Evolutionary conservation across 352 stramenopile genomes (phyloP).

Genomic region (Phytophthora multivora): DNA sequence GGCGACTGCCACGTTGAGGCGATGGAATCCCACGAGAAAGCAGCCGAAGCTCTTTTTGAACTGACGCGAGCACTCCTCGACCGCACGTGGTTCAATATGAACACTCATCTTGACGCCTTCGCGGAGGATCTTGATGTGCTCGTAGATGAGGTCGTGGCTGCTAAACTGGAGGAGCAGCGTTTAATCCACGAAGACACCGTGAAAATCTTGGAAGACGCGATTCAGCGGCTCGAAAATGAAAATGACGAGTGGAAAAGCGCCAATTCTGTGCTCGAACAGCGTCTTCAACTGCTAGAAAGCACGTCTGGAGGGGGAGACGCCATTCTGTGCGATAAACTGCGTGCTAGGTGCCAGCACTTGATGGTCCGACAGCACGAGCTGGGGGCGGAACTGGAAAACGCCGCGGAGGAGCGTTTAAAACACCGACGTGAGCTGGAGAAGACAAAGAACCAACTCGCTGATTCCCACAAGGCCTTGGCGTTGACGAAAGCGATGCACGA

Average conservation of each 20-base stretch:
- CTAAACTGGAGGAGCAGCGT: conserved; percentile 47
- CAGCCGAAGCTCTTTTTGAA: conserved; percentile 42
- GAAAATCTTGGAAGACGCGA: conserved; percentile 39
- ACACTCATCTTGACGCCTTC: conserved; percentile 42
- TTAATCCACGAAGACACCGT: conserved; percentile 29
- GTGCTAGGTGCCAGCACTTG: conserved; percentile 34
- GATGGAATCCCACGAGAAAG: conserved; percentile 63
- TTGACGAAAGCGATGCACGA: conserved; percentile 73
- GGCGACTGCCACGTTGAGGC: conserved; percentile 55
- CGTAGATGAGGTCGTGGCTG: conserved; percentile 38
- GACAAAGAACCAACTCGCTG: conserved; percentile 40
- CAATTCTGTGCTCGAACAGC: conserved; percentile 31
- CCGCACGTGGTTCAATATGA: conserved; percentile 19
- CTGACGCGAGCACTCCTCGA: conserved; percentile 31
- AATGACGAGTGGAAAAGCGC: conserved; percentile 18
- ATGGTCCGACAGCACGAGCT: conserved; percentile 28
- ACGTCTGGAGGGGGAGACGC: conserved; percentile 47
- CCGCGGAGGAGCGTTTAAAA: conserved; percentile 40
- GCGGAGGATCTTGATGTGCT: conserved; percentile 25
- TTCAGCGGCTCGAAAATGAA: conserved; percentile 19
- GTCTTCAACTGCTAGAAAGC: conserved; percentile 47
- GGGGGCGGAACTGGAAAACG: conserved; percentile 21
- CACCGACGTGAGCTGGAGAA: conserved; percentile 43
- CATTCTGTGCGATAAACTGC: conserved; percentile 59
- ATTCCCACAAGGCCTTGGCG: conserved; percentile 38